Percentiles rank a stretch among this genome's conserved stretches.
Evolutionary conservation across 306 rosid genomes (phyloP).

Genomic region (Lupinus albus): DNA sequence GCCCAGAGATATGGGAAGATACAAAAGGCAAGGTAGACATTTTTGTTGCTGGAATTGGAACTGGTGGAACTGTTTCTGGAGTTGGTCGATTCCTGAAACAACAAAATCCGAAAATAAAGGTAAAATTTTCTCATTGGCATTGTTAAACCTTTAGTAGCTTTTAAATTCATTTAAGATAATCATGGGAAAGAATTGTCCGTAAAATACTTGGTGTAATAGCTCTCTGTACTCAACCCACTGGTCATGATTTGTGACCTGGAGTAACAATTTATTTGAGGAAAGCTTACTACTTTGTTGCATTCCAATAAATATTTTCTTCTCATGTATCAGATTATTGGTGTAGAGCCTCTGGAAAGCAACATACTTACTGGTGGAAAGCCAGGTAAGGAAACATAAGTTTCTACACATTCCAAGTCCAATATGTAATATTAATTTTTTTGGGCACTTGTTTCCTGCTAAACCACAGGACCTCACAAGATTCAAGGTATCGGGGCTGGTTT

Average conservation of each 20-base stretch:
- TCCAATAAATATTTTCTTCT: slow-evolving; percentile 32
- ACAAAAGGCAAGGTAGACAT: slow-evolving; percentile 94
- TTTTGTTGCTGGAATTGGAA: slow-evolving; percentile 95
- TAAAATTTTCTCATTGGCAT: slow-evolving; percentile 39
- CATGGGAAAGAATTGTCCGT: slow-evolving; percentile 11
- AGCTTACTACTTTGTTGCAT: slow-evolving; percentile 34
- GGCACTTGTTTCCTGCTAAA: slow-evolving; percentile 37
- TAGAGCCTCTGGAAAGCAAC: slow-evolving; percentile 94
- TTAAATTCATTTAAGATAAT: slow-evolving; percentile 24
- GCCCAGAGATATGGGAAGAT: slow-evolving; percentile 99
- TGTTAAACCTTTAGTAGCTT: slow-evolving; percentile 5
- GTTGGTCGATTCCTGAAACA: slow-evolving; percentile 80
- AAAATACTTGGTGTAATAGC: slow-evolving; percentile 27
- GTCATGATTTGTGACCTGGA: slow-evolving; percentile 16
- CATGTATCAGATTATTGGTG: slow-evolving; percentile 75
- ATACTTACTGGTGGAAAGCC: slow-evolving; percentile 97
- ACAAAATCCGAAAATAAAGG: slow-evolving; percentile 82
- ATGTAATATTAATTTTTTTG: slow-evolving; percentile 1
- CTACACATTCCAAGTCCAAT: slow-evolving; percentile 26
- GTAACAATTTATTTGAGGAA: slow-evolving; percentile 30
- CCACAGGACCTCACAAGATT: slow-evolving; percentile 97
- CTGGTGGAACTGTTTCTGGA: slow-evolving; percentile 98
- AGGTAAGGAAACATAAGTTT: slow-evolving; percentile 58
- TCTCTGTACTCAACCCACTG: slow-evolving; percentile 11
- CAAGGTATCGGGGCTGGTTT: slow-evolving; percentile 99